Evolutionary conservation across 192 early-diverging fungal genomes (phyloP), one percentile per base, ranked within the genome.

Genomic region (Gaertneriomyces semiglobifer): DNA sequence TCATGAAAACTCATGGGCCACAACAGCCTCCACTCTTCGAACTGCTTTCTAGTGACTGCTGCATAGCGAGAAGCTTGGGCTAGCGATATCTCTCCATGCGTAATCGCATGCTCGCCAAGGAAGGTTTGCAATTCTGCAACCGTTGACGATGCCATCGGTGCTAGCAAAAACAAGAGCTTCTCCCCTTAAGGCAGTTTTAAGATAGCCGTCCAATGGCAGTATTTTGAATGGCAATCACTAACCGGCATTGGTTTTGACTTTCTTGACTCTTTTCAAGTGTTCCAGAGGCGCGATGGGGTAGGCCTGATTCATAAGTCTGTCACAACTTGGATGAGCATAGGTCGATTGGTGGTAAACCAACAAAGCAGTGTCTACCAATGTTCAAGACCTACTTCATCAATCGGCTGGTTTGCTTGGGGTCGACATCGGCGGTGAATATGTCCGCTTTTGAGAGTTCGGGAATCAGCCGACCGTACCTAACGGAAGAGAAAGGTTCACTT

Each of bases 1-100:
- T 79, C 72, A 68, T 89, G 84, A 60, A 86, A 96, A 19, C 77
- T 73, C n/a, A 92, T 78, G 6, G 94, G 93, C 94, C 94, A 96
- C 20, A 89, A 18, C 10, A 51, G 10, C 63, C 84, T 92, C 91
- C 94, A 96, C 40, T 71, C 71, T 7, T 90, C 83, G 63, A 88
- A 90, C 66, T 96, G 92, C 8, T 79, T 65, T 5, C 76, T 54
- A 1, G 89, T 93, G 38, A 85, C 61, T 0, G 94, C 81, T 44
- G 91, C 75, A 58, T 84, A 71, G 20, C 71, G 72, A 3, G 91
- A 84, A 0, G 93, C 85, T n/a, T 57, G 46, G 41, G 76, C 68
- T 6, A 75, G 62, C 2, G 18, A 16, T 9, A 80, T 52, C 3
- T 6, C 19, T 4, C 38, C 47, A 14, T 63, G 51, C 8, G 58